Evolutionary conservation across 2,329 filamentous ascomycete species (phyloP), one percentile per base, ranked within the genome.

Genomic region (Elsinoe necatrix): DNA sequence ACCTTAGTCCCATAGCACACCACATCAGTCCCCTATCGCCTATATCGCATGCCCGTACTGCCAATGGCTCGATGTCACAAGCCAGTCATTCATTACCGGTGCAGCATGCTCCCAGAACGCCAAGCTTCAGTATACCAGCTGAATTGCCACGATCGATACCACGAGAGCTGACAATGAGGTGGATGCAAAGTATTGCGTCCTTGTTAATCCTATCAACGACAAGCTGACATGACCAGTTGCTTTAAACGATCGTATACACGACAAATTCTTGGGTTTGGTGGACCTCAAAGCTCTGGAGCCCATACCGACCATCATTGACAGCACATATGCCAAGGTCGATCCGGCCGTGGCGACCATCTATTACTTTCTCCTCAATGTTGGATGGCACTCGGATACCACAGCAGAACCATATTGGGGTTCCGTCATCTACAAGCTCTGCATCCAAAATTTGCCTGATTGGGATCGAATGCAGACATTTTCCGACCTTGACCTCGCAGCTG

Each of bases 271-370:
- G 3, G 54, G 54, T n/a, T 29, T 56, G 12, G 41, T 56, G 3
- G 54, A 56, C 29, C 29, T 56, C 12, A 31, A 48, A 35, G 41
- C 41, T 11, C 42, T 56, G 7, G 41, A 56, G 42, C 37, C 54
- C 9, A 56, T 56, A n/a, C 54, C 54, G 12, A 35, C 14, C 14
- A 45, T 56, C 11, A 56, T 56, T 25, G 54, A 56, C 41, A 56
- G 54, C 31, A 18, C 37, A 25, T 56, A 56, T 35, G 54, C 41
- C 18, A 41, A 39, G 12, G 39, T 56, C 27, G 54, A 56, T 27
- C 54, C 54, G 12, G 39, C 54, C 6, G 54, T 56, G 29, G 37
- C 27, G 9, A 42, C 41, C 2, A 56, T 56, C 3, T 56, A 56
- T 18, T 56, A 56, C 20, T 37, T 56, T 21, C 27, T 56, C 3